Evolutionary conservation across 116 monocot genomes (phyloP).

Genomic region (Phalaenopsis hybrid): DNA sequence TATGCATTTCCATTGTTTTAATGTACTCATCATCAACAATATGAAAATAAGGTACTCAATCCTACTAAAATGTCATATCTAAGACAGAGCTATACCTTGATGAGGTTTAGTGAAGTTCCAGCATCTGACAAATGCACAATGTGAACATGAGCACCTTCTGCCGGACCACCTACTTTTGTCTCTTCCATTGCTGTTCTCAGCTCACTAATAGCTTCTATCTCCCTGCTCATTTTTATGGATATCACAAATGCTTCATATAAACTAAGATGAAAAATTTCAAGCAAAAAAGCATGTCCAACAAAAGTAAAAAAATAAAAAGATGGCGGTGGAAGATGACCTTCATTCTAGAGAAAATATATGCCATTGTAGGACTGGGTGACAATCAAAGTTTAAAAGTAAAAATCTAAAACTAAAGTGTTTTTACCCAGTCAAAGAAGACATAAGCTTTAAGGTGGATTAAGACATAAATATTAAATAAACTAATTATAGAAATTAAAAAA

Average conservation of each 20-base stretch:
- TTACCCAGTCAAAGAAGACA: too few species aligned
- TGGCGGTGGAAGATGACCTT: too few species aligned
- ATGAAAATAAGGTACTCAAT: too few species aligned
- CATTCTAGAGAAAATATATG: too few species aligned
- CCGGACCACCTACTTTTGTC: slow-evolving; percentile 15
- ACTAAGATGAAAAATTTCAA: neutral
- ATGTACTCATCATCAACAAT: neutral
- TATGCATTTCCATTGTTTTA: neutral
- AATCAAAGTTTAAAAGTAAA: neutral
- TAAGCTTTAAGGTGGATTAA: too few species aligned
- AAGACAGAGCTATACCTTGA: slow-evolving; percentile 39
- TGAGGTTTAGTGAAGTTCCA: slow-evolving; percentile 58
- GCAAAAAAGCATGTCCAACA: neutral
- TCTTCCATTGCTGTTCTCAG: slow-evolving; percentile 20
- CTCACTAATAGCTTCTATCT: slow-evolving; percentile 19
- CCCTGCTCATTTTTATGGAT: neutral
- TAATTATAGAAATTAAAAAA: too few species aligned
- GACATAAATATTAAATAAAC: too few species aligned
- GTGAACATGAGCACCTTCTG: slow-evolving; percentile 70
- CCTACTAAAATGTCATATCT: too few species aligned
- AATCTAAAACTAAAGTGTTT: too few species aligned
- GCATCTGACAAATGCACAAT: slow-evolving; percentile 94
- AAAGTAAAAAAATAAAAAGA: neutral
- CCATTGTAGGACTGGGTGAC: neutral
- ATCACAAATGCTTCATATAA: neutral